Conservation (phyloP, 2,329 filamentous ascomycete genomes). For the Fusarium coffeatum region DNA sequence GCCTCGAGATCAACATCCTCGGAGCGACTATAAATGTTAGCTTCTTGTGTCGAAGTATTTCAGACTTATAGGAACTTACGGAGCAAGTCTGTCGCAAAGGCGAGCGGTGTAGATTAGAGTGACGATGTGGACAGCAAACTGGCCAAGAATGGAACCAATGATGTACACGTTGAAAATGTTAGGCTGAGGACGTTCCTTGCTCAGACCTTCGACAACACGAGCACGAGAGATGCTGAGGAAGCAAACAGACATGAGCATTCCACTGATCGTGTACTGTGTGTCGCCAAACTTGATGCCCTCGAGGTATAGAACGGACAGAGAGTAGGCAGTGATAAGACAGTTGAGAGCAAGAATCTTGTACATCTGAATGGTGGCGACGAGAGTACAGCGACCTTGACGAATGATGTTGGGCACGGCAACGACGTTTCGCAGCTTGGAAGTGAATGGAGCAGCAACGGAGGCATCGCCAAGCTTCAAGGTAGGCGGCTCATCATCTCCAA, state of each 20-base stretch:
- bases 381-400: constrained; percentile 94
- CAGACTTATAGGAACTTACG: constrained; percentile 67
- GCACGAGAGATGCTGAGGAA: constrained; percentile 99
- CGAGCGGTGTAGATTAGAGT: constrained; percentile 95
- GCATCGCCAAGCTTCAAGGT: constrained; percentile 97
- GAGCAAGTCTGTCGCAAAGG: constrained; percentile 86
- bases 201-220: constrained; percentile 92
- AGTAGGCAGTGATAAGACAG: constrained; percentile 98
- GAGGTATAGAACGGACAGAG: constrained; percentile 92
- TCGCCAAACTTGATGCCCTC: constrained; percentile 99
- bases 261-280: constrained; percentile 97
- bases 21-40: constrained; percentile 57
- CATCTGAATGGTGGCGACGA: constrained; percentile 99
- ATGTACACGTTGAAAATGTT: constrained; percentile 99
- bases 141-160: constrained; percentile 94
- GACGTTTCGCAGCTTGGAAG: constrained; percentile 96
- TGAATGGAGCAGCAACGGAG: constrained; percentile 96
- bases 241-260: constrained; percentile 99
- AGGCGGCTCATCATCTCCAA: constrained; percentile 90
- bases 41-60: neutral
- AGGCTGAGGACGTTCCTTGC: constrained; percentile 95
- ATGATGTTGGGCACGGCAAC: constrained; percentile 98
- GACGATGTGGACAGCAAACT: constrained; percentile 94
- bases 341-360: constrained; percentile 99
- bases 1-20: constrained; percentile 87